Conservation (phyloP, 345 rosid species). For the Tarenaya hassleriana region DNA sequence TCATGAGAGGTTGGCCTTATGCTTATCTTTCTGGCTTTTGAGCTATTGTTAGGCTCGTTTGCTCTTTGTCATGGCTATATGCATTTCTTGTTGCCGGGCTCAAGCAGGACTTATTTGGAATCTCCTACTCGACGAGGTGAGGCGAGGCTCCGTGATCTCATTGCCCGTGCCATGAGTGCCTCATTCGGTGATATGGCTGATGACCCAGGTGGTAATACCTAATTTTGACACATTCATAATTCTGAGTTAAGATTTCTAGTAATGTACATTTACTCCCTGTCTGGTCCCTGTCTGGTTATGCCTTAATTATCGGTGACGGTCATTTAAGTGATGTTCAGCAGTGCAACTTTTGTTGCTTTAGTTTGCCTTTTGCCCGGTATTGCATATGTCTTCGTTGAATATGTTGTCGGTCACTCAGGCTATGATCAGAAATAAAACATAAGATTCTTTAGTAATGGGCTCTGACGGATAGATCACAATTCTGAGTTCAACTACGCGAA, state of each 20-base stretch:
- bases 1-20: constrained; percentile 40
- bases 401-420: background rate
- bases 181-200: constrained; percentile 59
- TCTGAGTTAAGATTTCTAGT: constrained; percentile 4
- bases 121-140: constrained; percentile 32
- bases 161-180: constrained; percentile 68
- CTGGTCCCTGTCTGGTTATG: background rate
- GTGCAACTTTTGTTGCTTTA: background rate
- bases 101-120: constrained; percentile 25
- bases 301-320: background rate
- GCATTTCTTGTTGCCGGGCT: constrained; percentile 14
- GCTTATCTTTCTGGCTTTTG: background rate
- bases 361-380: background rate
- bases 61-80: constrained; percentile 5
- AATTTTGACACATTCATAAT: background rate
- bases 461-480: background rate
- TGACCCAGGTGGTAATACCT: constrained; percentile 42
- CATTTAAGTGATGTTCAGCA: background rate
- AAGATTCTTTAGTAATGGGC: background rate
- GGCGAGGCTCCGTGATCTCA: constrained; percentile 19
- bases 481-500: background rate
- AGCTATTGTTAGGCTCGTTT: constrained; percentile 5
- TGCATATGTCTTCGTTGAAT: constrained; percentile 7
- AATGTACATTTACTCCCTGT: background rate
- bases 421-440: background rate